Base-by-base conservation (phyloP, 805 yeast species). In the Candida qinlingensis region DNA sequence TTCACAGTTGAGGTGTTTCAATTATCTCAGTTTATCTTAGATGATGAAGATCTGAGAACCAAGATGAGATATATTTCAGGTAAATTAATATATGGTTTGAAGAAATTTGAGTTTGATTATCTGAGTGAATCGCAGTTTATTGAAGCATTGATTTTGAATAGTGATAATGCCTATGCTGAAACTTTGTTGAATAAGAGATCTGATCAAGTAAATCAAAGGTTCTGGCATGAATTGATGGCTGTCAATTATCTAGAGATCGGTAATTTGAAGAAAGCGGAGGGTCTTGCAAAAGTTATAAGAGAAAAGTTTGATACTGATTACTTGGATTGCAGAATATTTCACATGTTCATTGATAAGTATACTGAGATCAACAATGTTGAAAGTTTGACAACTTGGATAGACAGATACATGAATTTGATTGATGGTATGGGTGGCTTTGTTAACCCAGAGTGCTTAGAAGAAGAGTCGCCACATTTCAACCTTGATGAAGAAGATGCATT, bases 171-270 rank as follows among this genome's bases (percentile, higher is more conserved):
- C 7, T 62, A 65, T 36, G 81, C 81, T 0, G 58, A 59, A 6
- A 51, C 61, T 7, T 59, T 77, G 19, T 73, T 71, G 53, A 52
- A 59, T 13, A 57, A 71, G 1, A 62, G 72, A 46, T 57, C 62
- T 42, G 59, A 52, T 3, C 70, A 70, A 33, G 57, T 65, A 6
- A 69, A 72, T 31, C 71, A 75, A 49, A 59, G 80, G 46, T 79
- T 80, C 70, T 79, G 83, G 83, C 63, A 65, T 49, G 83, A 78
- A 44, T 48, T 73, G 27, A 78, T 81, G n/a, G 62, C 72, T 47
- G 66, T 65, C 49, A 64, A 74, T 6, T 64, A 69, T 41, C 51
- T 78, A 34, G 60, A 65, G 7, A 55, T 59, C n/a, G 63, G 62
- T 12, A 58, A 67, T 33, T 46, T 71, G 5, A 61, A 52, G 5